Evolutionary conservation across 78 protist species (phyloP).

Genomic region (Cavenderia fasciculata): DNA sequence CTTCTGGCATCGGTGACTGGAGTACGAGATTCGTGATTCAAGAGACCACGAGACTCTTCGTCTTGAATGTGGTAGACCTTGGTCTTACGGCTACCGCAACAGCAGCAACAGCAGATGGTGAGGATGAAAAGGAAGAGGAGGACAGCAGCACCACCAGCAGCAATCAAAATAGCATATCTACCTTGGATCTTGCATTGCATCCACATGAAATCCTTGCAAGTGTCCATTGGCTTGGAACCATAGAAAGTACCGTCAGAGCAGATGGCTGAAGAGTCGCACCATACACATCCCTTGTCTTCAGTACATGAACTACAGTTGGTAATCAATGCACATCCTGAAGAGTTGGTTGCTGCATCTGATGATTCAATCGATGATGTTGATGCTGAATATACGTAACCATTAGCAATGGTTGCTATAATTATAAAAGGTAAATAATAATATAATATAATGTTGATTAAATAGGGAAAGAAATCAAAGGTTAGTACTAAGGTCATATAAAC

Average conservation of each 20-base stretch:
- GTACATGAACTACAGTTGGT: slow-evolving; percentile 22
- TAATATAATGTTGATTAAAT: too few species aligned
- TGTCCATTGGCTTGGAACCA: slow-evolving; percentile 57
- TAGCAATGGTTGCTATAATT: too few species aligned
- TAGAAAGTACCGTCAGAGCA: slow-evolving; percentile 65
- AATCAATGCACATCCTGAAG: too few species aligned
- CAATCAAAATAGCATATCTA: slow-evolving; percentile 28
- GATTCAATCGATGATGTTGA: too few species aligned
- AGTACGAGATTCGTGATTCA: slow-evolving; percentile 12
- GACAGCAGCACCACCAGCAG: slow-evolving; percentile 31
- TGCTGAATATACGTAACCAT: too few species aligned
- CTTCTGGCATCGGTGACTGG: slow-evolving; percentile 54
- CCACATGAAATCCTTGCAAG: slow-evolving; percentile 62
- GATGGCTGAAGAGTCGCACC: slow-evolving; percentile 20
- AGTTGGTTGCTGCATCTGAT: too few species aligned
- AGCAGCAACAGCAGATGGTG: slow-evolving; percentile 32
- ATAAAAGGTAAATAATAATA: too few species aligned
- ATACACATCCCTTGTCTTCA: slow-evolving; percentile 27
- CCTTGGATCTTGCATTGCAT: slow-evolving; percentile 75
- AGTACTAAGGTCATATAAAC: too few species aligned
- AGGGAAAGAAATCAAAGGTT: too few species aligned
- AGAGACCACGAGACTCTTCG: slow-evolving; percentile 24
- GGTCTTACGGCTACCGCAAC: slow-evolving; percentile 21
- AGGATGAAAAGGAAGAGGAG: slow-evolving; percentile 3
- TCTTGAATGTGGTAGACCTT: slow-evolving; percentile 46